Percentiles rank a stretch among this genome's conserved stretches.
These are phyloP conservation scores for Skeletonema potamos DNA, from an alignment of 108 stramenopile genomes.

Conservation along the genomic window DNA sequence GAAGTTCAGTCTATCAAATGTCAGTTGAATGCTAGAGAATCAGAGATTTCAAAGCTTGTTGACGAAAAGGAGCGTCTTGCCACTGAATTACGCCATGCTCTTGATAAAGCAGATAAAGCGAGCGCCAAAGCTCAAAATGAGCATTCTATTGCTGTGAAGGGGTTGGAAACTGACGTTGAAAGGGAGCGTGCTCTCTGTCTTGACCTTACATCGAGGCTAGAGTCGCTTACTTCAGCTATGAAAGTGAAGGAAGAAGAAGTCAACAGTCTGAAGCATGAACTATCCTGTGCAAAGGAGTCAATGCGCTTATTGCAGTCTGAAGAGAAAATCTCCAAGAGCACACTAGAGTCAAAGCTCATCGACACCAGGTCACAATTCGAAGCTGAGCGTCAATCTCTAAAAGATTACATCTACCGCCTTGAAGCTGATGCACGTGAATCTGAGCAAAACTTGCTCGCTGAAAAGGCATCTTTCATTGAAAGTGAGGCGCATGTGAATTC, in stretches of 20 bases:
- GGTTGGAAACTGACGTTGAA: neutral
- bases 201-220: conserved; percentile 1
- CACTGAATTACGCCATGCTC: neutral
- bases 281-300: neutral
- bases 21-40: neutral
- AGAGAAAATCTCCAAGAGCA: neutral
- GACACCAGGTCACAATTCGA: neutral
- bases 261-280: neutral
- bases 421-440: conserved; percentile 1
- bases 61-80: neutral
- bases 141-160: neutral
- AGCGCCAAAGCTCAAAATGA: neutral
- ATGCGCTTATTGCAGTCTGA: conserved; percentile 4
- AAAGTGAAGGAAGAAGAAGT: conserved; percentile 6
- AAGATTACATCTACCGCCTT: neutral
- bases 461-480: neutral
- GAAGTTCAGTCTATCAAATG: neutral
- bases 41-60: neutral
- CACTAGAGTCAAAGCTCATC: neutral
- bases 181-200: neutral
- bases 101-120: neutral
- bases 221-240: conserved; percentile 6
- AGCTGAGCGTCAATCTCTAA: neutral
- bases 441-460: neutral
- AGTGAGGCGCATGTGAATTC: conserved; percentile 4